Evolutionary conservation across 2,329 filamentous ascomycete species (phyloP).

Genomic region (Alternaria rosae): DNA sequence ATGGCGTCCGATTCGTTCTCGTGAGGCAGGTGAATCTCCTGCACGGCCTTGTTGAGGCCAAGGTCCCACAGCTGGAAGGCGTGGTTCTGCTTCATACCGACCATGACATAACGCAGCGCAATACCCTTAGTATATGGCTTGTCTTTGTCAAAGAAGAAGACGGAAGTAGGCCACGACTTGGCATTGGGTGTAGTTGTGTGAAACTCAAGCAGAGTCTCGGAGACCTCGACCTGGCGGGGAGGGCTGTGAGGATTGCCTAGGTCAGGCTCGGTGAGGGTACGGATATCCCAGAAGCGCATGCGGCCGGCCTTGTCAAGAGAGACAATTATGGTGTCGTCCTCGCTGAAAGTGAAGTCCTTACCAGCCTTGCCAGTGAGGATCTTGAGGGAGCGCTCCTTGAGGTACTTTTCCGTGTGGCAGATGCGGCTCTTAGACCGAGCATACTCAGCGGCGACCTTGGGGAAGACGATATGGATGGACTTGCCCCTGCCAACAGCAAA

Average conservation of each 20-base stretch:
- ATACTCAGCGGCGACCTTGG: constrained; percentile 63
- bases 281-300: constrained; percentile 98
- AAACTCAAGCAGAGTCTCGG: constrained; percentile 84
- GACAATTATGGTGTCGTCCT: constrained; percentile 92
- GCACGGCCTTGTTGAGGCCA: constrained; percentile 90
- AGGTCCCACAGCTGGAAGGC: constrained; percentile 98
- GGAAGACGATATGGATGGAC: constrained; percentile 87
- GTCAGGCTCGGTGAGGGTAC: constrained; percentile 68
- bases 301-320: constrained; percentile 96
- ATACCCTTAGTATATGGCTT: constrained; percentile 89
- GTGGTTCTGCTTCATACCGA: constrained; percentile 99
- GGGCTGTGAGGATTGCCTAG: constrained; percentile 53
- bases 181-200: constrained; percentile 86
- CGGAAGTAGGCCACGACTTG: constrained; percentile 96
- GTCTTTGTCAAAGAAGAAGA: constrained; percentile 94
- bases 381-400: constrained; percentile 85
- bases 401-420: constrained; percentile 87
- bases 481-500: constrained; percentile 96
- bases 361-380: constrained; percentile 98
- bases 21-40: constrained; percentile 95
- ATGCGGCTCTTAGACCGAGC: constrained; percentile 60
- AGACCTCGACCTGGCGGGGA: constrained; percentile 73
- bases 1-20: constrained; percentile 97
- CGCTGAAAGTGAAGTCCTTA: constrained; percentile 97
- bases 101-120: constrained; percentile 91